phyloP scores from a whole-genome alignment of 345 rosid species.

The Ceriops decandra region DNA sequence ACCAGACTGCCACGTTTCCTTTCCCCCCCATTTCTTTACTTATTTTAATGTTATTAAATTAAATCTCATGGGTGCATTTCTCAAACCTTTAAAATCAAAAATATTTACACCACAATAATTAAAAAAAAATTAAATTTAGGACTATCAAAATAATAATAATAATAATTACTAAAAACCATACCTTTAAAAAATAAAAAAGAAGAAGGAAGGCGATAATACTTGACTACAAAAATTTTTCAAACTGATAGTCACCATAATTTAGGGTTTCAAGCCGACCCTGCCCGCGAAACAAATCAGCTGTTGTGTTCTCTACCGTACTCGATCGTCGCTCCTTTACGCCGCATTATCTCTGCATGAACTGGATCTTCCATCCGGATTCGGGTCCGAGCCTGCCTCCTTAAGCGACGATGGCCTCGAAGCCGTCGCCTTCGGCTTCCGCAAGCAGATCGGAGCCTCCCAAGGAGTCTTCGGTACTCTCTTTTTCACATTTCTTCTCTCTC shows the following conservation, averaged over 20 bases:
- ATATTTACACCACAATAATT: no score
- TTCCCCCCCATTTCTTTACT: conserved; percentile 38
- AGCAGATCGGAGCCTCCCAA: conserved; percentile 51
- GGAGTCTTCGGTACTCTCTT: conserved; percentile 24
- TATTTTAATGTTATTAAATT: not conserved
- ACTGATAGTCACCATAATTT: conserved; percentile 11
- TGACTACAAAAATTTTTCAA: not conserved
- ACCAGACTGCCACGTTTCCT: conserved; percentile 35
- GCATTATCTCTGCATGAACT: conserved; percentile 36
- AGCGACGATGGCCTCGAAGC: conserved; percentile 49
- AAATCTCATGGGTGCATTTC: conserved; percentile 6
- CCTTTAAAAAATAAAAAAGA: no score
- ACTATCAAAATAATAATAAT: no score
- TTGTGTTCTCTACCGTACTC: not conserved
- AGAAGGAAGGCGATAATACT: no score
- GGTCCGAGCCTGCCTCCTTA: conserved; percentile 21
- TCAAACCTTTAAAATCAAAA: conserved; percentile 14
- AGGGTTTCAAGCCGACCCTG: conserved; percentile 66
- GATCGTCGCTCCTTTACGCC: conserved; percentile 1
- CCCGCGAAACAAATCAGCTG: conserved; percentile 30
- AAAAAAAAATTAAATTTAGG: no score
- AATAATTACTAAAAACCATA: no score
- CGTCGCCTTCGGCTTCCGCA: conserved; percentile 54
- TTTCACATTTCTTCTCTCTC: not conserved
- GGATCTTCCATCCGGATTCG: conserved; percentile 37